A percentile compares a stretch with the other conserved stretches of the same genome.
Evolutionary conservation across 192 early-diverging fungal species (phyloP).

Genomic region (Linnemannia schmuckeri): DNA sequence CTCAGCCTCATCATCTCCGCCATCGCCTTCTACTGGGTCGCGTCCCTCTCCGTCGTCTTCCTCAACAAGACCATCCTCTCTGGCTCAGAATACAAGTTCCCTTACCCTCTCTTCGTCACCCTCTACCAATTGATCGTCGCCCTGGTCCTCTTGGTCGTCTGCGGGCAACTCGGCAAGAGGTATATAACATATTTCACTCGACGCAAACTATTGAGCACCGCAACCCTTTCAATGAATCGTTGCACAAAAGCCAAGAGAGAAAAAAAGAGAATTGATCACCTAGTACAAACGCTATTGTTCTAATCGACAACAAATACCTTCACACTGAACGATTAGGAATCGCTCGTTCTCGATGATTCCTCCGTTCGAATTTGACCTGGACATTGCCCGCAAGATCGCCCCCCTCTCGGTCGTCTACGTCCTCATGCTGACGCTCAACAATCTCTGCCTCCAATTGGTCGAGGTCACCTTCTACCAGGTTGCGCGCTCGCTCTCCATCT

Average conservation of each 20-base stretch:
- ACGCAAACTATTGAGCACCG: too few relatives aligned
- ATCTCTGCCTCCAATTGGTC: constrained; percentile 73
- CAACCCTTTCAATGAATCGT: not conserved
- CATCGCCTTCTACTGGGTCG: constrained; percentile 72
- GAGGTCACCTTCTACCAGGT: constrained; percentile 81
- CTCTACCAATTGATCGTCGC: constrained; percentile 76
- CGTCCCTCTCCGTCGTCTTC: constrained; percentile 74
- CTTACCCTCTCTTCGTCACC: constrained; percentile 76
- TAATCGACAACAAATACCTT: not conserved
- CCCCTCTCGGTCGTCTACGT: constrained; percentile 76
- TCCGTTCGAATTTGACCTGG: constrained; percentile 71
- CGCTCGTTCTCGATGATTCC: constrained; percentile 69
- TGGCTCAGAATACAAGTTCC: constrained; percentile 71
- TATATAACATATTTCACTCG: constrained; percentile 26
- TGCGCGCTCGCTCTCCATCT: constrained; percentile 74
- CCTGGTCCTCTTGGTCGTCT: constrained; percentile 63
- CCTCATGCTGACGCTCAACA: constrained; percentile 76
- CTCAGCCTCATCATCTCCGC: constrained; percentile 60
- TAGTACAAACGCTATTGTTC: not conserved
- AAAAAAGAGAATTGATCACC: not conserved
- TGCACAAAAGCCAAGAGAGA: not conserved
- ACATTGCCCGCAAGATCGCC: constrained; percentile 64
- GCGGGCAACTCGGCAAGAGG: constrained; percentile 68
- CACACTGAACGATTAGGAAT: constrained; percentile 33
- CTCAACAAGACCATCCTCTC: constrained; percentile 77